Evolutionary conservation across 2,329 filamentous ascomycete species (phyloP).

Genomic region (Trichophyton mentagrophytes): DNA sequence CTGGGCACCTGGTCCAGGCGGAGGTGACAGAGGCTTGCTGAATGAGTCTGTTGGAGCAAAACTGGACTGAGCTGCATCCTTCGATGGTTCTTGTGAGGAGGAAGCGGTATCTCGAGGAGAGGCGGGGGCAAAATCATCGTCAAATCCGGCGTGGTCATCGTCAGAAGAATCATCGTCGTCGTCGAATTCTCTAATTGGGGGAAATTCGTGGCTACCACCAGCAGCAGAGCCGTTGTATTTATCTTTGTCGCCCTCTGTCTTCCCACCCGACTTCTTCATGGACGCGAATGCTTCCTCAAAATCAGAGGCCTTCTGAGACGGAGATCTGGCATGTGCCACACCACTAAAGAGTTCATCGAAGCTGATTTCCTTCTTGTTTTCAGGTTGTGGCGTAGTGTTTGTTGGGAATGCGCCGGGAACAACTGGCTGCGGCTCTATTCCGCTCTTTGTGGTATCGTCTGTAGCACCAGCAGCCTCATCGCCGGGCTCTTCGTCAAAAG

Average conservation of each 20-base stretch:
- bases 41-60: constrained; percentile 31
- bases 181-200: constrained; percentile 80
- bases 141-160: constrained; percentile 57
- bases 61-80: constrained; percentile 27
- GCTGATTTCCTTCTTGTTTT: constrained; percentile 25
- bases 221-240: constrained; percentile 20
- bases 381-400: constrained; percentile 8
- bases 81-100: constrained; percentile 19
- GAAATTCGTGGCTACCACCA: constrained; percentile 57
- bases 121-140: constrained; percentile 75
- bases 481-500: constrained; percentile 19
- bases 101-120: constrained; percentile 21
- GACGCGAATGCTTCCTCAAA: constrained; percentile 37
- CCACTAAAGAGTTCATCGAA: constrained; percentile 37
- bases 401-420: constrained; percentile 40
- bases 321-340: constrained; percentile 31
- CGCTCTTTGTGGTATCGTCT: not conserved
- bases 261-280: constrained; percentile 37
- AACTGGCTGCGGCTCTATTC: constrained; percentile 6
- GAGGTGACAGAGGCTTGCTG: constrained; percentile 21
- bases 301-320: constrained; percentile 35
- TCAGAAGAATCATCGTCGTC: constrained; percentile 65
- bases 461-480: constrained; percentile 2
- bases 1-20: constrained; percentile 43
- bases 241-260: constrained; percentile 22